Evolutionary conservation across 1,284 basidiomycete genomes (phyloP), one percentile per base, ranked within the genome.

Genomic region (Anthracocystis setariae): DNA sequence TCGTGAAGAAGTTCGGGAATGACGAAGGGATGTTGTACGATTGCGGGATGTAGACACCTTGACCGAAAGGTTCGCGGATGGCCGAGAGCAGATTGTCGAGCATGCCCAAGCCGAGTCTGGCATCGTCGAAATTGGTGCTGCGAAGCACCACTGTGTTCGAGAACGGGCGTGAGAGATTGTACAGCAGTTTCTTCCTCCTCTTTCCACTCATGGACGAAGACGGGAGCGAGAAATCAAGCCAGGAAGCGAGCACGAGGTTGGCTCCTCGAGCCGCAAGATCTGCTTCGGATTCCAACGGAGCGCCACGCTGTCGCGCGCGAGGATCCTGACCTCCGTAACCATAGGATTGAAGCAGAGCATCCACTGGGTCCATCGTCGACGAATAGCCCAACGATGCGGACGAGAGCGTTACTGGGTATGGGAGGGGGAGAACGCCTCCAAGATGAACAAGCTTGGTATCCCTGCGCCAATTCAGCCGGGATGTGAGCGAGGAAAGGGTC

Each of bases 401-500:
- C 10, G 44, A 40, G 9, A 62, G 49, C 0, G 70, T 61, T 5
- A 63, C 66, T 2, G 80, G 71, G 18, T 73, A 70, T 1, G 79
- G 72, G n/a, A 70, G 59, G 5, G 80, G 80, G 0, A 81, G 2
- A 20, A 65, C 70, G 10, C 79, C 80, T 9, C 74, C 76, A 5
- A 82, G 65, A 46, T 71, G 66, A 8, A 73, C 74, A 10, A 82
- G 45, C 39, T 69, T 75, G 12, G 80, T 81, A 58, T 81, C 77
- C 7, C 54, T 57, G 0, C 78, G 65, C 80, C 80, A 82, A 44
- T 80, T 76, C 15, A 82, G 59, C 2, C 73, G 76, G 10, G 62
- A 48, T 12, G 64, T 50, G 25, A 82, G 58, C 17, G 64, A 57
- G 3, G 53, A 33, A 23, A 76, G 57, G n/a, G 75, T 63, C 33